Base-by-base conservation (phyloP, 257 asterid genomes). In the Solanum neorickii region DNA sequence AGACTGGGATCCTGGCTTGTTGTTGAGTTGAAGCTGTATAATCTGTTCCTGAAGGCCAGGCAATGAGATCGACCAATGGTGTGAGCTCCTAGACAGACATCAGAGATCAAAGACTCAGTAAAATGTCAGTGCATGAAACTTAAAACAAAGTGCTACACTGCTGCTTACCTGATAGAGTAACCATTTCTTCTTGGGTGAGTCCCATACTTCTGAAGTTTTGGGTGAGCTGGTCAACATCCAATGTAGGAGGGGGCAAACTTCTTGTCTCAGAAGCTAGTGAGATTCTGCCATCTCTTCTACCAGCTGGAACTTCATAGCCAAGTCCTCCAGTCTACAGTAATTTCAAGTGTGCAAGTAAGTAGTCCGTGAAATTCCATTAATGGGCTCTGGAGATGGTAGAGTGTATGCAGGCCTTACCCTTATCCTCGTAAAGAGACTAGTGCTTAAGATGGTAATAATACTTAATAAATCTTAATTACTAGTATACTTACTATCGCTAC, bases 261-360 rank as follows among this genome's bases (percentile, higher is more conserved):
- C 87, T 12, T 13, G 93, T 91, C 68, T 96, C 98, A 0, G 91
- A 86, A 60, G 89, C 89, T 86, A 86, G 41, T 3, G 98, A 95
- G 70, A 94, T 90, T 83, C 91, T 87, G n/a, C 99, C 98, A 21
- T 96, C 99, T 85, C 91, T 92, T 91, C 98, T 94, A 20, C 98
- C 98, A 0, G 94, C 93, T 5, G 94, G 96, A 20, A 94, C 96
- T 31, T 89, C 93, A 16, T 95, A 95, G 31, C 93, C 91, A 9
- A 91, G 21, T 10, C 98, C 99, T 90, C 96, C 90, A 0, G 98
- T 91, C 98, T 94, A 80, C 20, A 59, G 9, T 16, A 8, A 47
- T 47, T 49, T 82, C 12, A 82, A 82, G 20, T 25, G 21, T 46
- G 29, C 68, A 29, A 80, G 44, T 80, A 29, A 75, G 20, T 46